phyloP scores from a whole-genome alignment of 805 yeast genomes.

The Zygosaccharomyces rouxii region DNA sequence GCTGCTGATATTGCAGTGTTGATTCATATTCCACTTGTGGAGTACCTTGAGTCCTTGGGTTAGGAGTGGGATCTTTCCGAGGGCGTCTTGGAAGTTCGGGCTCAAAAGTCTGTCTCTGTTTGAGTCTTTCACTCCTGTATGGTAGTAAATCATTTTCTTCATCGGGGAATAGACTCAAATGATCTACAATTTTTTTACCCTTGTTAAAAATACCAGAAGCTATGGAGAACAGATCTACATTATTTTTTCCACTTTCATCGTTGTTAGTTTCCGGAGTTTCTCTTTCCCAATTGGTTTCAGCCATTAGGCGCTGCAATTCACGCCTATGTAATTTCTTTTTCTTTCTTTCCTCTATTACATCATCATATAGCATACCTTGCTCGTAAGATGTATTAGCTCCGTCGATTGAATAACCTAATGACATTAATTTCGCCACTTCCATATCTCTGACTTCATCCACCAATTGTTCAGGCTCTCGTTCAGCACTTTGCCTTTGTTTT shows the following conservation, averaged over 20 bases:
- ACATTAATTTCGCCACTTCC: slow-evolving; percentile 35
- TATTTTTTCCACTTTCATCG: slow-evolving; percentile 3
- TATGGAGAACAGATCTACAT: slow-evolving; percentile 19
- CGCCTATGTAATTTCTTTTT: background rate
- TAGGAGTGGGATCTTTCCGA: background rate
- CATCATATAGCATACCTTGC: slow-evolving; percentile 27
- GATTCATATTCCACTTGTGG: background rate
- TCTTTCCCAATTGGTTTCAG: background rate
- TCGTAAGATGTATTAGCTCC: slow-evolving; percentile 24
- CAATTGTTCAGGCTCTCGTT: slow-evolving; percentile 10
- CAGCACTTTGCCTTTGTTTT: background rate
- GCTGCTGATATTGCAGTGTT: background rate
- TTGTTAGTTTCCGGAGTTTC: slow-evolving; percentile 2
- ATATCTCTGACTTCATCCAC: slow-evolving; percentile 35
- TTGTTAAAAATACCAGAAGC: slow-evolving; percentile 30
- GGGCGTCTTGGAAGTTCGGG: background rate
- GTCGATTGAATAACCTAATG: slow-evolving; percentile 26
- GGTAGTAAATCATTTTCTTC: slow-evolving; percentile 9
- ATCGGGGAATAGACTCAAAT: slow-evolving; percentile 22
- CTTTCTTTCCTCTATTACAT: slow-evolving; percentile 9
- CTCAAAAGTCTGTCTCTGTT: background rate
- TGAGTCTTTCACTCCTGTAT: background rate
- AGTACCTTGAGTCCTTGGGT: background rate
- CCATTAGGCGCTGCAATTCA: background rate
- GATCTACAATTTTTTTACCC: slow-evolving; percentile 33